Base-by-base conservation (phyloP, 106 monocot species). In the Dendrobium nobile region DNA sequence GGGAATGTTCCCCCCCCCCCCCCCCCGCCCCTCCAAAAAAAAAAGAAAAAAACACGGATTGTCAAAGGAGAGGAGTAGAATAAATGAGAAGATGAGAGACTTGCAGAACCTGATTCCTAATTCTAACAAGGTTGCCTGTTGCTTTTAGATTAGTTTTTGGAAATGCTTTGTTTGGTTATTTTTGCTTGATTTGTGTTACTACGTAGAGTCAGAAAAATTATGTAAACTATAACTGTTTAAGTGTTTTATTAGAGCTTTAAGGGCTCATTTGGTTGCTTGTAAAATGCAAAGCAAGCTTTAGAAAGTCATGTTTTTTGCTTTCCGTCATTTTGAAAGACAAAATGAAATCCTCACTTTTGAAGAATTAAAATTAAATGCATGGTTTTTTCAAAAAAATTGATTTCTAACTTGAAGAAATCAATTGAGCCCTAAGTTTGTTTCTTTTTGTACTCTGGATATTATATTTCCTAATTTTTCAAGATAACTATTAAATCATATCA, bases 81-180 rank as follows among this genome's bases (percentile, higher is more conserved):
- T 91, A n/a, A 91, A 91, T 77, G 91, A 91, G 85, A 88, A 91
- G 83, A 91, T 91, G 91, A 88, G 85, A 70, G 91, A 88, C 3
- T 72, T 91, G 84, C 91, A 91, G 85, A 88, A 85, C 79, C 88
- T 91, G 79, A 88, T 91, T 80, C 91, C 91, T 51, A 91, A 91
- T 81, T 91, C 91, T 40, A 91, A 88, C 86, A 91, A 91, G 91
- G 91, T 91, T 40, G 15, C 2, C 61, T 18, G 17, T 74, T 43
- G 74, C 74, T 43, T 74, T 74, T 55, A 54, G 42, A 72, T 48
- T 54, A 22, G 55, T 16, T n/a, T 20, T 26, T 79, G 68, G 45
- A 48, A 48, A 48, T 48, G 9, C 4, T 9, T n/a, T 16, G 28
- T 40, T 27, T 20, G 16, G 11, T 42, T 41, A 0, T 9, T 19